These are phyloP conservation scores for Pisolithus marmoratus DNA, from an alignment of 768 basidiomycete genomes.

Conservation along the genomic window DNA sequence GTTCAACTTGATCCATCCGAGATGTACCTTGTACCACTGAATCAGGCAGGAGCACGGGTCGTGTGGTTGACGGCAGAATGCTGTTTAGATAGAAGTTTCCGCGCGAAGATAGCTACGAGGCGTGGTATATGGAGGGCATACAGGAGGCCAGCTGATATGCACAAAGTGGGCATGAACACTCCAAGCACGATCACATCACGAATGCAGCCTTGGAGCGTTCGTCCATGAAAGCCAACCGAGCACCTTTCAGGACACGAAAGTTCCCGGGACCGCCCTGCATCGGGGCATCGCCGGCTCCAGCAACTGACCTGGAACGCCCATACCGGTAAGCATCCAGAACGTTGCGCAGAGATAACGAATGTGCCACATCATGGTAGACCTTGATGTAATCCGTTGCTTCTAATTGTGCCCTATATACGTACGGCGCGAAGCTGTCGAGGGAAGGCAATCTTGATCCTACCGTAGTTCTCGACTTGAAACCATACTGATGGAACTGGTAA, in stretches of 20 bases:
- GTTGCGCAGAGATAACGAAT: constrained; percentile 44
- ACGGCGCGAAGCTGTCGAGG: constrained; percentile 8
- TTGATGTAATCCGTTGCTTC: constrained; percentile 47
- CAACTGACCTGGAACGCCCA: constrained; percentile 6
- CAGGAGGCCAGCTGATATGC: not conserved
- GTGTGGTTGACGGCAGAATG: too few species aligned
- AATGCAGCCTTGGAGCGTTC: constrained; percentile 40
- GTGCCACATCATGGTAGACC: constrained; percentile 49
- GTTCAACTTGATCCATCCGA: not conserved
- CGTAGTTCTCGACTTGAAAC: constrained; percentile 4
- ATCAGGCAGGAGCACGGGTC: too few species aligned
- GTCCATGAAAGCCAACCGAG: constrained; percentile 44
- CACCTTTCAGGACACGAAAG: constrained; percentile 42
- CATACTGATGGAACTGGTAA: constrained; percentile 10
- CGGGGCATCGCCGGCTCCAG: constrained; percentile 1
- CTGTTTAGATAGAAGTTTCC: too few species aligned
- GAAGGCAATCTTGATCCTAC: not conserved
- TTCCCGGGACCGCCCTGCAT: constrained; percentile 23
- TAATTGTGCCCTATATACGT: constrained; percentile 18
- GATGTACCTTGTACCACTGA: too few species aligned
- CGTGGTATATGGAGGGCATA: not conserved
- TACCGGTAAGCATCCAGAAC: constrained; percentile 48
- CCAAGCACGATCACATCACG: constrained; percentile 27
- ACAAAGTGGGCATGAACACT: constrained; percentile 9
- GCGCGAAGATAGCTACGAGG: too few species aligned